These are phyloP conservation scores for Diaporthe aspalathi DNA, from an alignment of 2,329 filamentous ascomycete species.

Conservation along the genomic window DNA sequence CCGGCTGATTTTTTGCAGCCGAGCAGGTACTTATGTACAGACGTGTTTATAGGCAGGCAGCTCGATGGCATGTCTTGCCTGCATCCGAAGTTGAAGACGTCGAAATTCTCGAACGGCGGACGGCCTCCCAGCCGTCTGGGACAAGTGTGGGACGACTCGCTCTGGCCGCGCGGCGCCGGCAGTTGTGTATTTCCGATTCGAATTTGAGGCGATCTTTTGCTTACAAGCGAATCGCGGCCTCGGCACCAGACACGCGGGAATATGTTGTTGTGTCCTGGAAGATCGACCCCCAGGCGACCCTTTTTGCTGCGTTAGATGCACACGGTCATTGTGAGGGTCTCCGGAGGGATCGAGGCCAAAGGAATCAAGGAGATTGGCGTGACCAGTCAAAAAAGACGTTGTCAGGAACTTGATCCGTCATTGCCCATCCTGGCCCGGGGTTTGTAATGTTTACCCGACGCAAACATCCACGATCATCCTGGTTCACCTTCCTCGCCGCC, in stretches of 20 bases:
- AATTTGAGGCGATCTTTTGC: neutral
- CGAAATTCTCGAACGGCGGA: neutral
- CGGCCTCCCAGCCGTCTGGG: constrained; percentile 1
- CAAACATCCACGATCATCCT: constrained; percentile 9
- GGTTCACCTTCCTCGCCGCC: neutral
- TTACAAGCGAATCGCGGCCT: constrained; percentile 11
- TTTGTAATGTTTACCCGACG: constrained; percentile 1
- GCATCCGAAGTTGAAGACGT: neutral
- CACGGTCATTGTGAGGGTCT: constrained; percentile 14
- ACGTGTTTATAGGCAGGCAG: neutral
- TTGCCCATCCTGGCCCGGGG: neutral
- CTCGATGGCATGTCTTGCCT: neutral
- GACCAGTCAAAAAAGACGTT: constrained; percentile 3
- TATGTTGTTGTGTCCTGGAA: neutral
- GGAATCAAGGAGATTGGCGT: neutral
- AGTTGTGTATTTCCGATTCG: constrained; percentile 7
- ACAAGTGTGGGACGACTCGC: constrained; percentile 7
- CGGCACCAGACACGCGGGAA: neutral
- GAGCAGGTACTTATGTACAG: neutral
- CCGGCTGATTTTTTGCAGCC: constrained; percentile 2
- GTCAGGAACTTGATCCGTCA: neutral
- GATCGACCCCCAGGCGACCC: neutral
- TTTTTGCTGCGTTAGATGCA: neutral
- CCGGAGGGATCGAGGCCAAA: neutral
- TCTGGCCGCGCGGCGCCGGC: constrained; percentile 6